Percentiles rank a stretch among this genome's conserved stretches.
Conservation (phyloP, 2,329 filamentous ascomycete species). For the Magnaporthales sp. region DNA sequence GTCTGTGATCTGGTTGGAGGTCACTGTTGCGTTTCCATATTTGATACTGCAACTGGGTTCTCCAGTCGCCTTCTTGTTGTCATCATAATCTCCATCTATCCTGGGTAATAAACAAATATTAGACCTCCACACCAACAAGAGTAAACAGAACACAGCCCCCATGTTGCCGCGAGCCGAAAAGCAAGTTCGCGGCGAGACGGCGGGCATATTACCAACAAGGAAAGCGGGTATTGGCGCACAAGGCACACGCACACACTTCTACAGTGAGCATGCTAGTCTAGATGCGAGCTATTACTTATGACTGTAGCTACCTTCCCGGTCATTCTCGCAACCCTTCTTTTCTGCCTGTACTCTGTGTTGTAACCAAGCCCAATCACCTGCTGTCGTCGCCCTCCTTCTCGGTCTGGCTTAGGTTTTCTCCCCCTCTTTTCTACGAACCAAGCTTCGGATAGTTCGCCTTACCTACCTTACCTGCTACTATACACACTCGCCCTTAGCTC, state of each 20-base stretch:
- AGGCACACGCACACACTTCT: neutral
- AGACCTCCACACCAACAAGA: neutral
- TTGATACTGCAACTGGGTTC: neutral
- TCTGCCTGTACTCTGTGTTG: neutral
- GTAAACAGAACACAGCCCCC: neutral
- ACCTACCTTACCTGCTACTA: neutral
- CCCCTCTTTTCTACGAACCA: neutral
- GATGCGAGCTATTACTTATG: neutral
- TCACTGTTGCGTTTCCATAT: neutral
- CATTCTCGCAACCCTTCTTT: neutral
- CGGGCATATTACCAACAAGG: neutral
- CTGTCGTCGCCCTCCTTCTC: neutral
- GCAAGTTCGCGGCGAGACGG: neutral
- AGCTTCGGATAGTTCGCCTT: neutral
- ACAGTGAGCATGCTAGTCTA: neutral
- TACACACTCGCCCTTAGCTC: neutral
- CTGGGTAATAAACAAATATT: neutral
- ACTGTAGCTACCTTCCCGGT: neutral
- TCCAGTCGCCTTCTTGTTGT: neutral
- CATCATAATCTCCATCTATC: neutral
- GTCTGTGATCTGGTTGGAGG: neutral
- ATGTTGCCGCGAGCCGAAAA: neutral
- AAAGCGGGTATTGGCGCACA: neutral
- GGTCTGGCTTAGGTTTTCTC: neutral
- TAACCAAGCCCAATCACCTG: neutral